These are phyloP conservation scores for Penicillium steckii DNA, from an alignment of 495 filamentous ascomycete genomes.

Conservation along the genomic window DNA sequence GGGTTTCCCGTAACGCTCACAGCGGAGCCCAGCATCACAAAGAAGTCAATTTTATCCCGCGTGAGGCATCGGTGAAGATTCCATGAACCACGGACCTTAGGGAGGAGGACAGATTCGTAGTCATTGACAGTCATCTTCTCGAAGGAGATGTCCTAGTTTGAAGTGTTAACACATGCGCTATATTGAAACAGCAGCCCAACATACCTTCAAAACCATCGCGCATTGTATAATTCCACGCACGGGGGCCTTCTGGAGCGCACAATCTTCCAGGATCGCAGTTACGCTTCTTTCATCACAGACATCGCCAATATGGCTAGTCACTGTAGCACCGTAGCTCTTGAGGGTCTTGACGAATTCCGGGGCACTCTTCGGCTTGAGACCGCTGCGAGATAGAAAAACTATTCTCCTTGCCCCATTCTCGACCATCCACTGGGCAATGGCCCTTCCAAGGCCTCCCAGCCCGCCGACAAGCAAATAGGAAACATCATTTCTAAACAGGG, in stretches of 20 bases:
- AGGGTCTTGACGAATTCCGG: not conserved
- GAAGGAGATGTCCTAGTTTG: not conserved
- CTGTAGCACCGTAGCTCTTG: not conserved
- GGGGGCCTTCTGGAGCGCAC: too few species aligned
- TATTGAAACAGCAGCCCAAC: not conserved
- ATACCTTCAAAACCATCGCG: not conserved
- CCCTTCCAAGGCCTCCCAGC: constrained; percentile 10
- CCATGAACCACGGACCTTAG: not conserved
- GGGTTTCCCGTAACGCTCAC: not conserved
- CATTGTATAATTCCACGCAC: not conserved
- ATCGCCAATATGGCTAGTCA: not conserved
- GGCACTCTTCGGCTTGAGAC: not conserved
- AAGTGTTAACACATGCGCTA: too few species aligned
- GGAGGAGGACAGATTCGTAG: not conserved
- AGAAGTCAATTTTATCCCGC: not conserved
- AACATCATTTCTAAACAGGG: not conserved
- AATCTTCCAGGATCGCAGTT: not conserved
- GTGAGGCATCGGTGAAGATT: not conserved
- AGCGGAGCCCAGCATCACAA: not conserved
- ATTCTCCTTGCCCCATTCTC: constrained; percentile 5
- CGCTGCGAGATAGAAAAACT: constrained; percentile 7
- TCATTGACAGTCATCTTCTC: not conserved
- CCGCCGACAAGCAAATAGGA: constrained; percentile 14
- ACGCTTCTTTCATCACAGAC: not conserved
- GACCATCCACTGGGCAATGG: constrained; percentile 1